Conservation (phyloP, 441 rosid genomes). For the Euphorbia celastroides region DNA sequence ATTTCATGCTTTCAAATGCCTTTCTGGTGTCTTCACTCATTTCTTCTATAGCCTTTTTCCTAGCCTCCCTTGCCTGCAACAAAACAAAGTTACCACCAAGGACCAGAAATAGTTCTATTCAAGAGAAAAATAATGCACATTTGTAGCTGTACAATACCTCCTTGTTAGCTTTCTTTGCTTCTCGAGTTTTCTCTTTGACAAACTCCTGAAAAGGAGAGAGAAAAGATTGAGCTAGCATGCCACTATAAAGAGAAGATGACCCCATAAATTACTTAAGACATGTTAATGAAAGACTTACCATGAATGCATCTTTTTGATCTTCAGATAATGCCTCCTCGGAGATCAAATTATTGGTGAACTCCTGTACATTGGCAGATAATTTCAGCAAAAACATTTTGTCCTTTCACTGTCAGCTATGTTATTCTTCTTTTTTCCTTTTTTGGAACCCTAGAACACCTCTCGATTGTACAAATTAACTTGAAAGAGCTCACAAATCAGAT, state of each 20-base stretch:
- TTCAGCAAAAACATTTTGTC: conserved; percentile 13
- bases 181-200: conserved; percentile 73
- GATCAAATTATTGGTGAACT: conserved; percentile 57
- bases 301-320: conserved; percentile 81
- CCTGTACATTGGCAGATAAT: conserved; percentile 37
- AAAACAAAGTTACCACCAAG: conserved; percentile 14
- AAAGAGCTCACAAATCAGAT: background rate
- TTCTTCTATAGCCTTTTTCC: conserved; percentile 52
- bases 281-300: conserved; percentile 33
- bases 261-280: background rate
- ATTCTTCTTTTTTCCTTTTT: background rate
- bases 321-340: conserved; percentile 53
- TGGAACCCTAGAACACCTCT: background rate
- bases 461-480: background rate
- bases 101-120: background rate
- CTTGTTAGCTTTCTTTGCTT: conserved; percentile 78
- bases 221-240: conserved; percentile 7
- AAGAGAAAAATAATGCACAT: conserved; percentile 1
- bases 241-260: background rate
- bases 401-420: background rate
- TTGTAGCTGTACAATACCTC: conserved; percentile 40
- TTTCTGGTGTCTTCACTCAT: conserved; percentile 62
- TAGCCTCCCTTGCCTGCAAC: conserved; percentile 65
- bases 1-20: conserved; percentile 57
- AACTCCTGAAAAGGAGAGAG: conserved; percentile 44